These are phyloP conservation scores for Cystobasidium slooffiae DNA, from an alignment of 1,284 basidiomycete species.

Conservation along the genomic window DNA sequence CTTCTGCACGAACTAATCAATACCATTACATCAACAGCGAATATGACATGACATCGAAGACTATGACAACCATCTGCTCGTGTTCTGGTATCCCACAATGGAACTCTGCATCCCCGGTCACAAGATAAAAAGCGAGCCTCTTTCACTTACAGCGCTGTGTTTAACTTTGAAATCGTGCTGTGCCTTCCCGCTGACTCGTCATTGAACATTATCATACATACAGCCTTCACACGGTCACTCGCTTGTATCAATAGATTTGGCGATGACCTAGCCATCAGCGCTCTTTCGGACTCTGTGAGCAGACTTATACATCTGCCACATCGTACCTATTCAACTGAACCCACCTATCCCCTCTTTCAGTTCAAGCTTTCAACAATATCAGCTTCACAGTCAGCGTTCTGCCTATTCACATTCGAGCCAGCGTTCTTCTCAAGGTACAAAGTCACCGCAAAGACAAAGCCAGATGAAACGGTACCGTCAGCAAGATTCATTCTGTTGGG, in stretches of 20 bases:
- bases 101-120: slow-evolving; percentile 39
- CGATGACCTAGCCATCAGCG: slow-evolving; percentile 51
- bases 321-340: neutral
- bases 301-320: neutral
- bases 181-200: neutral
- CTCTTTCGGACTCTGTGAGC: slow-evolving; percentile 17
- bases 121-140: slow-evolving; percentile 36
- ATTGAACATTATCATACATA: neutral
- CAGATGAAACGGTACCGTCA: slow-evolving; percentile 3
- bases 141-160: too few relatives aligned
- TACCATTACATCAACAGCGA: neutral
- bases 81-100: slow-evolving; percentile 1
- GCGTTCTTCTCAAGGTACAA: slow-evolving; percentile 49
- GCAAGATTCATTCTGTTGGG: slow-evolving; percentile 27
- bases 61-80: neutral
- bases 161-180: neutral
- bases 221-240: slow-evolving; percentile 51
- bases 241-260: slow-evolving; percentile 47
- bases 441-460: slow-evolving; percentile 25
- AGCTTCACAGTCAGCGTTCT: slow-evolving; percentile 50
- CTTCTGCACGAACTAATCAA: neutral
- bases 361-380: slow-evolving; percentile 51
- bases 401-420: slow-evolving; percentile 47
- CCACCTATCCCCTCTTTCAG: neutral
- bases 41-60: neutral